phyloP scores from a whole-genome alignment of 2,329 filamentous ascomycete genomes.

The Chaetomium olivaceum region DNA sequence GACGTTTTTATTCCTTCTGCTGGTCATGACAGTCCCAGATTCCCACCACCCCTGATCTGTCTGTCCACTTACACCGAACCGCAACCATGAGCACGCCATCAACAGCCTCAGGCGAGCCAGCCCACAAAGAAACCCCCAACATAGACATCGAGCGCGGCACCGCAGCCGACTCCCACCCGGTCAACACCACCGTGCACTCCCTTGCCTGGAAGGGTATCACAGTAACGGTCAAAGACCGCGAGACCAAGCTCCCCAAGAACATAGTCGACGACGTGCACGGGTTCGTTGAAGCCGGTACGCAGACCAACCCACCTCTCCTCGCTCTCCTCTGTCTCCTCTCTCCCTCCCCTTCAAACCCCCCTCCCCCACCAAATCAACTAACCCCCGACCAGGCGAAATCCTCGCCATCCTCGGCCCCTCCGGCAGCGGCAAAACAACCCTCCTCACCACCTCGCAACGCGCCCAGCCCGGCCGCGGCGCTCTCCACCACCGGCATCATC shows the following conservation, averaged over 20 bases:
- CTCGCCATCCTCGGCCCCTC: conserved; percentile 80
- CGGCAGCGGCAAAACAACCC: conserved; percentile 76
- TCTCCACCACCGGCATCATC: conserved; percentile 54
- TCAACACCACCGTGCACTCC: conserved; percentile 63
- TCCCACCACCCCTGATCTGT: neutral
- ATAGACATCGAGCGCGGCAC: conserved; percentile 36
- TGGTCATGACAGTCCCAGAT: neutral
- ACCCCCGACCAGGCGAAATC: conserved; percentile 58
- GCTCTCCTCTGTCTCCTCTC: neutral
- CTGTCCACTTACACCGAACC: conserved; percentile 12
- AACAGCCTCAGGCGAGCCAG: conserved; percentile 21
- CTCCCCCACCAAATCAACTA: neutral
- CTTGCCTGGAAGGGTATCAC: conserved; percentile 68
- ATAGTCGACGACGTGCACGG: conserved; percentile 67
- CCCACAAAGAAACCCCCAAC: conserved; percentile 21
- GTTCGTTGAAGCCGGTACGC: conserved; percentile 60
- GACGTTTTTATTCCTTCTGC: neutral
- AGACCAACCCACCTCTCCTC: too few relatives aligned
- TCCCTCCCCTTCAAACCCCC: neutral
- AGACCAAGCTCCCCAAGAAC: conserved; percentile 61
- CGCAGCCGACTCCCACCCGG: conserved; percentile 51
- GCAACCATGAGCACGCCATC: conserved; percentile 17
- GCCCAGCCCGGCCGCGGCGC: conserved; percentile 44
- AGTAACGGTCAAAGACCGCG: conserved; percentile 73
- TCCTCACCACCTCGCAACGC: conserved; percentile 71